phyloP scores from a whole-genome alignment of 805 yeast genomes.

The Yamadazyma nakazawae region DNA sequence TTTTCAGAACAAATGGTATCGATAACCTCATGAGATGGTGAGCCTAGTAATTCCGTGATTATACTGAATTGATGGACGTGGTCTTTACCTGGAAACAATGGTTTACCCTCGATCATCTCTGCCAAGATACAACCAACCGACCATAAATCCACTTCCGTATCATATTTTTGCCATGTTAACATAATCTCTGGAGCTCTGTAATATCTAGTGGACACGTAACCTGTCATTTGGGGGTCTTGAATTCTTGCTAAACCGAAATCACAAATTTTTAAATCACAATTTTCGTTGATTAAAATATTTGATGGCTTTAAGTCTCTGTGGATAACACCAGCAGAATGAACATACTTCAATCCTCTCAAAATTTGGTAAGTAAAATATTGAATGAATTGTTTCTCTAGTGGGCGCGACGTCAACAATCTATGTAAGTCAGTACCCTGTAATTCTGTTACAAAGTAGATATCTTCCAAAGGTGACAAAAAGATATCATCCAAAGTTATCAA shows the following conservation, averaged over 20 bases:
- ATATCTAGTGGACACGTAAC: slow-evolving; percentile 92
- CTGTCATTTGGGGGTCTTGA: slow-evolving; percentile 99
- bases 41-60: slow-evolving; percentile 92
- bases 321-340: slow-evolving; percentile 88
- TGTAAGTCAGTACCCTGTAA: slow-evolving; percentile 96
- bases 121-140: slow-evolving; percentile 96
- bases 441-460: slow-evolving; percentile 94
- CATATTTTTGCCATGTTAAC: slow-evolving; percentile 98
- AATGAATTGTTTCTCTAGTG: slow-evolving; percentile 92
- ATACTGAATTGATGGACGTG: slow-evolving; percentile 98
- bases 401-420: slow-evolving; percentile 84
- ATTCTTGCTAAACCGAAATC: slow-evolving; percentile 95
- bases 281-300: slow-evolving; percentile 81
- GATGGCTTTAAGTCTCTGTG: slow-evolving; percentile 87
- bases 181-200: slow-evolving; percentile 98
- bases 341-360: slow-evolving; percentile 81
- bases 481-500: slow-evolving; percentile 90
- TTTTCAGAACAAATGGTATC: slow-evolving; percentile 95
- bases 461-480: slow-evolving; percentile 91
- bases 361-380: slow-evolving; percentile 97
- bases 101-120: slow-evolving; percentile 96
- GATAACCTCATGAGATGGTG: slow-evolving; percentile 95
- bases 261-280: slow-evolving; percentile 87
- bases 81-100: slow-evolving; percentile 96
- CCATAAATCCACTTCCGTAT: slow-evolving; percentile 96